phyloP scores from a whole-genome alignment of 1,284 basidiomycete genomes.

The Sparassis latifolia region DNA sequence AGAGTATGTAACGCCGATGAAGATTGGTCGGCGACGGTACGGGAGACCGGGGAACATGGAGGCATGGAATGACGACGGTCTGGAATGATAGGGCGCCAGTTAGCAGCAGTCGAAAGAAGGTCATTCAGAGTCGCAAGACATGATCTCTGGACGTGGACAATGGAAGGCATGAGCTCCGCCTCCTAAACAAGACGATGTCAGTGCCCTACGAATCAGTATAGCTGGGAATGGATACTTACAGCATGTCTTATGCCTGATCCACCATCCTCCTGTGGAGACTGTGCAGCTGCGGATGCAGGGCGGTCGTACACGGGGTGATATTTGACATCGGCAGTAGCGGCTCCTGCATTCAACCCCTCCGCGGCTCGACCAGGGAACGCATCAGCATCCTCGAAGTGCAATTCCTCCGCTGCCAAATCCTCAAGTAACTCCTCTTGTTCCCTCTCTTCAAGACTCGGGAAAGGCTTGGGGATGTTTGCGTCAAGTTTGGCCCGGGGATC shows the following conservation, averaged over 20 bases:
- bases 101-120: conserved; percentile 48
- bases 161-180: conserved; percentile 62
- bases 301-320: background rate
- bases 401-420: conserved; percentile 20
- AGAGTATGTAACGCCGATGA: conserved; percentile 57
- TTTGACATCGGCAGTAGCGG: background rate
- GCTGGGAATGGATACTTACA: background rate
- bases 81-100: conserved; percentile 55
- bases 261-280: background rate
- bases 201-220: background rate
- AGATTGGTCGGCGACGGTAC: conserved; percentile 15
- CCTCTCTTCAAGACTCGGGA: conserved; percentile 11
- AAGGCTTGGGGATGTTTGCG: conserved; percentile 4
- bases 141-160: conserved; percentile 62
- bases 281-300: background rate
- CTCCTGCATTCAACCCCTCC: background rate
- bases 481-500: background rate
- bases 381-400: conserved; percentile 16
- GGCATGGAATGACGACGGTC: conserved; percentile 63
- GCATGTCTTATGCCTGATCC: background rate
- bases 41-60: conserved; percentile 26
- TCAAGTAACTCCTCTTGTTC: conserved; percentile 22
- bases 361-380: background rate
- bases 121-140: conserved; percentile 68
- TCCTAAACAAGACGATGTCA: conserved; percentile 16